Evolutionary conservation across 2,329 filamentous ascomycete genomes (phyloP), one percentile per base, ranked within the genome.

Genomic region (Penicillium capsulatum): DNA sequence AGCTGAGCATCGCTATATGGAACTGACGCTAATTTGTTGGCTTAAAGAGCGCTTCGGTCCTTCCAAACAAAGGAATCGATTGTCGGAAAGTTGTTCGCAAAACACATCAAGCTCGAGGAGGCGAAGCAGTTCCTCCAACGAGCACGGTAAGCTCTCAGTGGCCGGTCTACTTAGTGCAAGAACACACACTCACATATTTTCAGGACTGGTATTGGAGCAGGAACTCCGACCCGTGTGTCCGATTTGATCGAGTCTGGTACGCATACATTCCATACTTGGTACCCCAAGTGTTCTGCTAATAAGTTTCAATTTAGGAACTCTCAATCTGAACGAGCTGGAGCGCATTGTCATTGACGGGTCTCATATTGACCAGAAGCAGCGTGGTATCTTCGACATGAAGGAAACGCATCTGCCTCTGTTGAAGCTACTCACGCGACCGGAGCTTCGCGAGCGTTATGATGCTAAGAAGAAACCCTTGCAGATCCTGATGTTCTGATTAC

Each of bases 101-200:
- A 98, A 66, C 92, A 98, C 64, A 94, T 98, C 72, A 98, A 98
- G 68, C 68, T 98, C 8, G 79, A 86, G 37, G 91, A 97, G 55
- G 86, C 90, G 22, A 80, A 90, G 36, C 75, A 83, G 43, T 86
- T 85, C 59, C 79, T 94, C 29, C 76, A 84, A 56, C 77, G 73
- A 47, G 72, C 71, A 36, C 75, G 74, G 71, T 75, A 60, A 30
- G 63, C 53, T 10, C 9, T 19, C 26, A 14, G 11, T 28, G n/a
- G 26, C 13, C n/a, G 11, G 5, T n/a, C 11, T n/a, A 28, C 6
- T 6, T 11, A 14, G 5, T 6, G 11, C 11, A 6, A 22, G 19
- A 9, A 22, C 9, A 22, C 9, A 9, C 9, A n/a, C 30, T 45
- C 15, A 32, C 16, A 11, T 46, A 50, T 34, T 19, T 68, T 38